Percentiles rank a stretch among this genome's conserved stretches.
These are phyloP conservation scores for Agaricus subrufescens DNA, from an alignment of 768 basidiomycete genomes.

Conservation along the genomic window DNA sequence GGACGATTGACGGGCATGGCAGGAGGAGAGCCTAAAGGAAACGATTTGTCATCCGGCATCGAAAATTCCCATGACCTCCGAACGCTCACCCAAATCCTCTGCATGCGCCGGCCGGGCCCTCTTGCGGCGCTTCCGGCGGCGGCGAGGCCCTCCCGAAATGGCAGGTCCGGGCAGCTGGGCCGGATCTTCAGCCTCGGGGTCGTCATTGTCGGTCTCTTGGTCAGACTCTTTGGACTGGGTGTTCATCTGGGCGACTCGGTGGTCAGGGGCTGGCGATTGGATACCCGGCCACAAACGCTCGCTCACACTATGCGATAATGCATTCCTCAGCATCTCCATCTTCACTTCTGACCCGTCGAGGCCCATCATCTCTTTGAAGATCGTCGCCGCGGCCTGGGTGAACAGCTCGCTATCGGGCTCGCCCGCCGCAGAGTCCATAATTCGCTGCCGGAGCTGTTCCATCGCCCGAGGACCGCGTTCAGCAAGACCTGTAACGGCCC, in stretches of 20 bases:
- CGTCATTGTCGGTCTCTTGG: slow-evolving; percentile 9
- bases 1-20: slow-evolving; percentile 33
- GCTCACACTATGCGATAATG: slow-evolving; percentile 3
- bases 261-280: neutral
- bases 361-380: slow-evolving; percentile 7
- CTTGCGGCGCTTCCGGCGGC: slow-evolving; percentile 3
- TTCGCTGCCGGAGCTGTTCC: slow-evolving; percentile 6
- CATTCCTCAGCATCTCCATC: slow-evolving; percentile 8
- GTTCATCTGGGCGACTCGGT: neutral
- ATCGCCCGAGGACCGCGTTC: slow-evolving; percentile 5
- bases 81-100: slow-evolving; percentile 10
- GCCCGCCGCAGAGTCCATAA: neutral
- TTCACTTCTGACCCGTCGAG: slow-evolving; percentile 7
- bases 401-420: slow-evolving; percentile 4
- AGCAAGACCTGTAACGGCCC: slow-evolving; percentile 1
- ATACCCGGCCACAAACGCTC: neutral
- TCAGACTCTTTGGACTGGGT: neutral
- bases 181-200: neutral
- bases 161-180: slow-evolving; percentile 5
- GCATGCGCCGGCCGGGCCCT: neutral
- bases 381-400: slow-evolving; percentile 5
- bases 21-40: slow-evolving; percentile 27
- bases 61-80: slow-evolving; percentile 19
- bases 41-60: slow-evolving; percentile 29
- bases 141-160: neutral